Evolutionary conservation across 192 early-diverging fungal species (phyloP), one percentile per base, ranked within the genome.

Genomic region (Linnemannia hyalina): DNA sequence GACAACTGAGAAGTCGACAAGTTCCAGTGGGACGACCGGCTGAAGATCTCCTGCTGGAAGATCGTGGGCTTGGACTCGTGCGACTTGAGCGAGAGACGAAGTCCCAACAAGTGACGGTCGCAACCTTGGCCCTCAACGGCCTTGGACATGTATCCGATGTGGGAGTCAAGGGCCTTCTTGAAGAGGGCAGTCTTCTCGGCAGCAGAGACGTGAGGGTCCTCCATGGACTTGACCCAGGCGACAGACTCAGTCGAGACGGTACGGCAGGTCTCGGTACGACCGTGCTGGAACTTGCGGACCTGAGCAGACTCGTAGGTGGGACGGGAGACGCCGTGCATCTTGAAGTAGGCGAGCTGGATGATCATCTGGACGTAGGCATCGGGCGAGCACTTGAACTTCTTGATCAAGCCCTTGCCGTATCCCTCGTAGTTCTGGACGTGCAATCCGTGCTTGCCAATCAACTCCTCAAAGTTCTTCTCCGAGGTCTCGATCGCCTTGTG

Each of bases 341-440:
- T 96, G 89, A 93, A 97, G 91, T 99, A 98, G 23, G 97, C 98
- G 41, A 99, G 91, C 91, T 99, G 98, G 78, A 99, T 97, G 63
- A 95, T 94, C 97, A 99, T 97, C 81, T 96, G 95, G 38, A 92
- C 92, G 80, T 91, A 97, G 44, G 94, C 95, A 77, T 97, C 95
- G 18, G 95, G 95, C 29, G 95, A 96, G 75, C 90, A 92, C 73
- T 92, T 92, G 75, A 96, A 94, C 78, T 88, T 88, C 90, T 99
- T 99, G 92, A 99, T 98, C 82, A 93, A 77, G 81, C 97, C 94
- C 93, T 99, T 99, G 81, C 98, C 98, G 89, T 96, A 98, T 32
- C 94, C 95, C 41, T 93, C 86, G 85, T 96, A 99, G 52, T 95
- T 94, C 76, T 95, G 92, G 52, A 98, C 96, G 38, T 91, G 86